Base-by-base conservation (phyloP, 2,329 filamentous ascomycete genomes). In the Gnomoniopsis sp. region DNA sequence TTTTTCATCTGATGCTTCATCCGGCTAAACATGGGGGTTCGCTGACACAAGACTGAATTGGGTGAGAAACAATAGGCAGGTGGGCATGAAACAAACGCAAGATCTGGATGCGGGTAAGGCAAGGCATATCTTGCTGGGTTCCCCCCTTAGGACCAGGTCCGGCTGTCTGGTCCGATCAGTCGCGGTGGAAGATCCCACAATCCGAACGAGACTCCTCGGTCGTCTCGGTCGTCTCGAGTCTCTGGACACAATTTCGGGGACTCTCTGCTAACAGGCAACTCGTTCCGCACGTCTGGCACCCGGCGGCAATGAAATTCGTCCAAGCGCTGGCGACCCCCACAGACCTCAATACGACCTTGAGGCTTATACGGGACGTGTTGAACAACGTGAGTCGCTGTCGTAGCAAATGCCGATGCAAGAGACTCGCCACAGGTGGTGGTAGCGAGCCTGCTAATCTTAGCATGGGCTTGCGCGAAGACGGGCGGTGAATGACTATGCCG, bases 31-130 rank as follows among this genome's bases (percentile, higher is more conserved):
- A 43, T 44, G 57, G 57, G 50, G 49, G 26, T 38, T 21, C 57
- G 36, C 36, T 44, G 53, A 22, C 34, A 50, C 43, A 15, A 41
- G 3, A 41, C 38, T 52, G 48, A 51, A 23, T 48, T 33, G 48
- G 46, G 47, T 30, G 41, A 34, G 58, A 41, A 48, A 47, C 53
- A 30, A 30, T 30, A 56, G 53, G 53, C 55, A 43, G 33, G 58
- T 44, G 52, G 52, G 41, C 49, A 26, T 59, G 49, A 59, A 59
- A 59, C 58, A 47, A 53, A 43, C 41, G 43, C 49, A 46, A 47
- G 43, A 23, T 34, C 17, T 23, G 19, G 30, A 47, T 43, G 43
- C n/a, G 51, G 38, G 26, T 33, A 17, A 14, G n/a, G 8, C 14
- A 21, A 53, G 38, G 41, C 38, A 34, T n/a, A 22, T 21, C 11